Conservation (phyloP, 2,329 filamentous ascomycete genomes). For the Colletotrichum falcatum region DNA sequence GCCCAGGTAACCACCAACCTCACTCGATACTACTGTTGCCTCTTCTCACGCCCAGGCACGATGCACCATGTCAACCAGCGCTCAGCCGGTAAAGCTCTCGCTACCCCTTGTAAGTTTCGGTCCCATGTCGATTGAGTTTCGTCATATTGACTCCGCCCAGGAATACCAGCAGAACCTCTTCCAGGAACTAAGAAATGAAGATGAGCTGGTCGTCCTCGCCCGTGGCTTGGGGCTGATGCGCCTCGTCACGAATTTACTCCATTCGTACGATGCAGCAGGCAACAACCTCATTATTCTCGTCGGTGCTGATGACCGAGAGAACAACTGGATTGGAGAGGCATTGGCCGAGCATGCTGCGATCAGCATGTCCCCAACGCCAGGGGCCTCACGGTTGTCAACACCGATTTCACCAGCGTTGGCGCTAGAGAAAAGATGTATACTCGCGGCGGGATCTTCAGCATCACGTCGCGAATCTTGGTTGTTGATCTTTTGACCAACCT, state of each 20-base stretch:
- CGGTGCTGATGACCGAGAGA: slow-evolving; percentile 91
- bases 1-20: neutral
- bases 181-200: slow-evolving; percentile 87
- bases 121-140: slow-evolving; percentile 33
- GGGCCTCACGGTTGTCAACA: slow-evolving; percentile 92
- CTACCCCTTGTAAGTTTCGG: slow-evolving; percentile 71
- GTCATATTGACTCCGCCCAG: slow-evolving; percentile 51
- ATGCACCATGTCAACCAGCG: slow-evolving; percentile 54
- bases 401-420: slow-evolving; percentile 88
- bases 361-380: slow-evolving; percentile 84
- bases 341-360: slow-evolving; percentile 95
- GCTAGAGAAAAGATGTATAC: slow-evolving; percentile 92
- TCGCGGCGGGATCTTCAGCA: slow-evolving; percentile 90
- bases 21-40: neutral
- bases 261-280: slow-evolving; percentile 95
- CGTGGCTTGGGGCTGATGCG: slow-evolving; percentile 92
- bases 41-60: slow-evolving; percentile 9
- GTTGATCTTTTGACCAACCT: slow-evolving; percentile 91
- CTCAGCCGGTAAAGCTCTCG: slow-evolving; percentile 83
- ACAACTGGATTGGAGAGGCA: slow-evolving; percentile 96
- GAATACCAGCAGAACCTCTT: slow-evolving; percentile 97
- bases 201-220: slow-evolving; percentile 93
- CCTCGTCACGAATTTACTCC: slow-evolving; percentile 93
- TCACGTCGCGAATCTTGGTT: slow-evolving; percentile 94
- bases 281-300: slow-evolving; percentile 92